Evolutionary conservation across 805 yeast species (phyloP), one percentile per base, ranked within the genome.

Genomic region (Wickerhamomyces kurtzmanii): DNA sequence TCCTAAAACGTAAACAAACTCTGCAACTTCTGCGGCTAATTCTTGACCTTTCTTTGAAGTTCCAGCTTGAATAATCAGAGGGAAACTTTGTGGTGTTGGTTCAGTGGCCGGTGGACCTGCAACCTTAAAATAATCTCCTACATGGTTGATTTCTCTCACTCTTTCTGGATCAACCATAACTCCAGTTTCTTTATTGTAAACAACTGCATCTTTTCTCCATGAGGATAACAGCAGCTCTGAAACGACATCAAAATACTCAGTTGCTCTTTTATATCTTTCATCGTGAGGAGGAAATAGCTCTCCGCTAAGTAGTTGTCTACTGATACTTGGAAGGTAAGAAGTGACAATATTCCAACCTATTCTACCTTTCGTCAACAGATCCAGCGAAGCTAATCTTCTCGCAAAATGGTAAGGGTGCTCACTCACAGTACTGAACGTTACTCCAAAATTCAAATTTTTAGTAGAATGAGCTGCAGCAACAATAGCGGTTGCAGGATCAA

Each of bases 261-360:
- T 56, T 2, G 70, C 60, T 23, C 47, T 43, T 8, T 28, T 43
- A 31, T 63, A 63, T 31, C 69, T 51, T 32, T 59, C 62, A 22
- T 58, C 61, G 35, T 62, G 67, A 3, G 50, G 51, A 8, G 65
- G 58, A 16, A 59, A 45, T 4, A 39, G 29, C 21, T 47, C 51
- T 4, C 57, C 58, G 32, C 61, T 60, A 19, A 59, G 36, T 18
- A 59, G 37, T 31, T 61, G 59, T 31, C 57, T 43, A 3, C 67
- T 59, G 5, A 62, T 67, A 39, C 60, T 50, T 25, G 61, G 65
- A 26, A 59, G 45, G 29, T 61, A 61, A 2, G 65, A 56, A 6
- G 65, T 53, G 17, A 63, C 68, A n/a, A 63, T 53, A 36, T 63
- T 63, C 69, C 69, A 63, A 12, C 68, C 69, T 28, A 63, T 41